Evolutionary conservation across 2,329 filamentous ascomycete species (phyloP).

Genomic region (Fusarium euwallaceae): DNA sequence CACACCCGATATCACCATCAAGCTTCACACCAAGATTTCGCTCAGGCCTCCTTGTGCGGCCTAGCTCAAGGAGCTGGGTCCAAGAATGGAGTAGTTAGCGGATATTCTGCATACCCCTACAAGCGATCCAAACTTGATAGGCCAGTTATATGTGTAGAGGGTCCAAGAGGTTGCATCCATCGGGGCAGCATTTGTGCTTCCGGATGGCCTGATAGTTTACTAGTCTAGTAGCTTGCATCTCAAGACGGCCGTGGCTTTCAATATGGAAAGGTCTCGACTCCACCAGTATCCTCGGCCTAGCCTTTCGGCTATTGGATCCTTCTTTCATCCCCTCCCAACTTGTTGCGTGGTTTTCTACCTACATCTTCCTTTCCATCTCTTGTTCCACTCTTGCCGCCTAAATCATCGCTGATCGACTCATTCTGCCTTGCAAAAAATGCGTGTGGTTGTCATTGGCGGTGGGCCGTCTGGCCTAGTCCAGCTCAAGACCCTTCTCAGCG

Average conservation of each 20-base stretch:
- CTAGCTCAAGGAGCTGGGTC: neutral
- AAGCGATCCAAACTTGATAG: neutral
- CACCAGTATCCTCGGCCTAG: neutral
- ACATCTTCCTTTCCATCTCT: neutral
- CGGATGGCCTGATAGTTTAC: neutral
- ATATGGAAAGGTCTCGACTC: neutral
- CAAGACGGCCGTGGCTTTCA: neutral
- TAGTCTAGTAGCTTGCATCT: neutral
- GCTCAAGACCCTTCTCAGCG: slow-evolving; percentile 8
- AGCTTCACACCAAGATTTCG: neutral
- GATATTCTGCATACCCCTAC: neutral
- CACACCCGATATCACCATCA: neutral
- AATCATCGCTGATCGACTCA: neutral
- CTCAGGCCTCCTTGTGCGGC: neutral
- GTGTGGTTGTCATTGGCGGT: slow-evolving; percentile 14
- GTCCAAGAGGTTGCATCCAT: neutral
- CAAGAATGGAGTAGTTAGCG: neutral
- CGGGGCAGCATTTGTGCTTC: neutral
- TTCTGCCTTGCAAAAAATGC: neutral
- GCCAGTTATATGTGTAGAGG: neutral
- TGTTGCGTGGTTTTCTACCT: neutral
- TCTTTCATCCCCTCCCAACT: neutral
- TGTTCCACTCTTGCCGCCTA: neutral
- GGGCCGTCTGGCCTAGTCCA: slow-evolving; percentile 10
- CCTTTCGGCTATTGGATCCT: neutral